These are phyloP conservation scores for Acer negundo DNA, from an alignment of 345 rosid genomes.

Conservation along the genomic window DNA sequence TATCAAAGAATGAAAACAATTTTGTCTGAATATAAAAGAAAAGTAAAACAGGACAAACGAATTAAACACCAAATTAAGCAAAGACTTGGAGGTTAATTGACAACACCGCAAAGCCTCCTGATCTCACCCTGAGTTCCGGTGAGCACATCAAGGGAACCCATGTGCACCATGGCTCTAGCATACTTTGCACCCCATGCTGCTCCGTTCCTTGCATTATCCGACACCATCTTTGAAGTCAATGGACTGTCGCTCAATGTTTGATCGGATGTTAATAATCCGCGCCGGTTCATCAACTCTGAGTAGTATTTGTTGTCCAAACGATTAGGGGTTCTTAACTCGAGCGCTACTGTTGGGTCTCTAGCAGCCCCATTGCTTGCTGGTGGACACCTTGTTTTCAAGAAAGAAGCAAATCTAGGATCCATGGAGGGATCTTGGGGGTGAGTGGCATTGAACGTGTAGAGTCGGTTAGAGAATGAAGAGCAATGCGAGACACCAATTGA, in stretches of 20 bases:
- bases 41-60: not conserved
- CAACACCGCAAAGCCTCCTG: slow-evolving; percentile 40
- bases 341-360: slow-evolving; percentile 17
- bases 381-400: slow-evolving; percentile 45
- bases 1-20: not conserved
- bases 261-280: slow-evolving; percentile 46
- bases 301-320: slow-evolving; percentile 45
- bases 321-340: slow-evolving; percentile 31
- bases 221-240: slow-evolving; percentile 28
- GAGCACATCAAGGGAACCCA: slow-evolving; percentile 43
- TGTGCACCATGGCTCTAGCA: slow-evolving; percentile 39
- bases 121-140: slow-evolving; percentile 40
- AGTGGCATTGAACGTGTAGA: slow-evolving; percentile 39
- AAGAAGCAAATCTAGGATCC: slow-evolving; percentile 29
- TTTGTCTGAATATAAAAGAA: not conserved
- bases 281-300: slow-evolving; percentile 22
- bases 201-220: slow-evolving; percentile 27
- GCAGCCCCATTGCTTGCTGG: not conserved
- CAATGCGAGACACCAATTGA: slow-evolving; percentile 48
- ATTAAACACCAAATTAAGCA: not conserved
- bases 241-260: slow-evolving; percentile 34
- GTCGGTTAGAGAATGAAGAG: slow-evolving; percentile 37
- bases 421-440: slow-evolving; percentile 43
- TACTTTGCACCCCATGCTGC: slow-evolving; percentile 32
- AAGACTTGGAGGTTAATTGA: slow-evolving; percentile 5